phyloP scores from a whole-genome alignment of 495 filamentous ascomycete species.

The Daldinia childiae region DNA sequence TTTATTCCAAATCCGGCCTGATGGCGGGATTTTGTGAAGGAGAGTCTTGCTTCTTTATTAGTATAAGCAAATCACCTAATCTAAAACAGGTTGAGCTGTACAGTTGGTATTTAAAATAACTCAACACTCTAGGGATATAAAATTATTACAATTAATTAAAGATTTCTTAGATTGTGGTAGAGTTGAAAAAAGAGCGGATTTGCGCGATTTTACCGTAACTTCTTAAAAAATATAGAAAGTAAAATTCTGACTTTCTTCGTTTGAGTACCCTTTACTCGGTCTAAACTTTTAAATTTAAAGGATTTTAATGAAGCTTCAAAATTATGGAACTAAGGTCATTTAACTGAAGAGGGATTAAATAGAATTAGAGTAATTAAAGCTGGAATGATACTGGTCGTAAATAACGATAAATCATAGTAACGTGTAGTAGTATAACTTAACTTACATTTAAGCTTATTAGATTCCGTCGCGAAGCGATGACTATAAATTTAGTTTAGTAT shows the following conservation, averaged over 20 bases:
- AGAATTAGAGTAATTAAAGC: constrained; percentile 25
- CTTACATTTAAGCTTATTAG: constrained; percentile 23
- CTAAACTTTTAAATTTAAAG: constrained; percentile 30
- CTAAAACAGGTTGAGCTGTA: constrained; percentile 12
- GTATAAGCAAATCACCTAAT: constrained; percentile 6
- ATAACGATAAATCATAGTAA: no score
- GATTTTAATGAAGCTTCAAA: constrained; percentile 31
- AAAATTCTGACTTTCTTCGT: constrained; percentile 16
- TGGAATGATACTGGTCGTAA: constrained; percentile 25
- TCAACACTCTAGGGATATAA: constrained; percentile 13
- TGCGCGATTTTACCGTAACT: constrained; percentile 15
- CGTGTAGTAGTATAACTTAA: constrained; percentile 15
- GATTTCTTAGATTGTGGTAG: constrained; percentile 18
- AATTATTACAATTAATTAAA: constrained; percentile 14
- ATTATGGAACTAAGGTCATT: constrained; percentile 28
- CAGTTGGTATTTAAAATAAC: constrained; percentile 16
- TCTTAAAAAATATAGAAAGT: constrained; percentile 13
- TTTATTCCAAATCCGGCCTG: constrained; percentile 2
- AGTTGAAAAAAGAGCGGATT: constrained; percentile 14
- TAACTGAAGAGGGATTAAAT: constrained; percentile 32
- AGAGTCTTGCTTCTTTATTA: constrained; percentile 9
- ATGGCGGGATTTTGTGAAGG: constrained; percentile 14
- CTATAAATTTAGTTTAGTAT: constrained; percentile 20
- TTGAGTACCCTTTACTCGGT: constrained; percentile 12
- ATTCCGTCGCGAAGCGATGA: no score